Base-by-base conservation (phyloP, 352 stramenopile genomes). In the Phytophthora idaei region DNA sequence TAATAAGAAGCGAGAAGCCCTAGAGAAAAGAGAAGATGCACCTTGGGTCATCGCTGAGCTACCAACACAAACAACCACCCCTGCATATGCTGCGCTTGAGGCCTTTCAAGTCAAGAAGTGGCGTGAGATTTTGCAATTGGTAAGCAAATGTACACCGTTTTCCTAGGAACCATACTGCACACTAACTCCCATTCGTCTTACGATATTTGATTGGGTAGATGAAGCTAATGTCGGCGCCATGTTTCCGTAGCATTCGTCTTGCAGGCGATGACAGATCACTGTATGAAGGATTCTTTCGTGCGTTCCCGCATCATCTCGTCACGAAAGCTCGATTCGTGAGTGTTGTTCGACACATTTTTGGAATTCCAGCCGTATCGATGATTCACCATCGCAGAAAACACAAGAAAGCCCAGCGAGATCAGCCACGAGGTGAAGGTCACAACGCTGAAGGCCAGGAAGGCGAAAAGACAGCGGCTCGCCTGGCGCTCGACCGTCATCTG, bases 241-340 rank as follows among this genome's bases (percentile, higher is more conserved):
- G 65, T 21, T 92, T 94, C 53, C 73, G 70, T 15, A 50, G 58
- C 36, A 75, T 90, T 15, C 78, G 76, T 4, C 53, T 92, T 28
- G 81, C 78, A 15, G 85, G 85, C 1, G 69, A 90, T 56, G 81
- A 89, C 31, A 81, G 77, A 21, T 69, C 80, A 51, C 67, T 94
- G 8, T 94, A 89, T 52, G 83, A 94, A 66, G 71, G 64, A 55
- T 92, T 90, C 36, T 83, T 84, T 52, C 81, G 83, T 29, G 81
- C 85, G 14, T 92, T 92, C 49, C 83, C 83, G 2, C 81, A 90
- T 29, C 71, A 88, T 7, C 67, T 86, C 51, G 83, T 90, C 17
- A 78, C 85, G 3, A 92, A 92, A 61, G 71, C 83, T 17, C 80
- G 85, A 5, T 89, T 94, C 53, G 66, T 69, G 21, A 86, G 83